Percentiles rank a stretch among this genome's conserved stretches.
Evolutionary conservation across 1,139 yeast genomes (phyloP).

Genomic region (Suhomyces bribrorum): DNA sequence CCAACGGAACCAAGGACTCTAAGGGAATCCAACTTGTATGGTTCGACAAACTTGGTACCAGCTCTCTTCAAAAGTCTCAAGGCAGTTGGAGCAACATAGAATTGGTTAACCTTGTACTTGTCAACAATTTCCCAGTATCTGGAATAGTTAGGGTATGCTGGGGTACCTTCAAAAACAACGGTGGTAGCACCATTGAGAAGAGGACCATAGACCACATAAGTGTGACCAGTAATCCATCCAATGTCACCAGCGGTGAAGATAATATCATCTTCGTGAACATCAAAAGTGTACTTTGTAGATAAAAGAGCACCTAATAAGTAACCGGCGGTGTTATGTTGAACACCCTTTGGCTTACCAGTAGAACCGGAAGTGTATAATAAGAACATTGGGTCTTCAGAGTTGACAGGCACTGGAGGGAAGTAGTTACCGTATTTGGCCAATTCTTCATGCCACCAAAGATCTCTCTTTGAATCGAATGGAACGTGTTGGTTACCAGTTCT

Average conservation of each 20-base stretch:
- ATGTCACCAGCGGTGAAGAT: slow-evolving; percentile 86
- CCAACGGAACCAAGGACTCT: slow-evolving; percentile 86
- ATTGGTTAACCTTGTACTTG: slow-evolving; percentile 73
- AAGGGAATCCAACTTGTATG: slow-evolving; percentile 62
- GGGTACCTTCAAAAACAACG: slow-evolving; percentile 84
- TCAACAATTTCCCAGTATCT: slow-evolving; percentile 87
- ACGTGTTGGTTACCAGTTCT: slow-evolving; percentile 71
- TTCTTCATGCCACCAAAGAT: slow-evolving; percentile 84
- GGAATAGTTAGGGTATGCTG: slow-evolving; percentile 77
- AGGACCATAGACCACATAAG: slow-evolving; percentile 83
- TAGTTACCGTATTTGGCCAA: slow-evolving; percentile 64
- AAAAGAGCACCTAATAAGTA: slow-evolving; percentile 69
- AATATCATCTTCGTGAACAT: slow-evolving; percentile 69
- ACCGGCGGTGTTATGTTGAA: slow-evolving; percentile 78
- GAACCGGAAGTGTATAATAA: slow-evolving; percentile 69
- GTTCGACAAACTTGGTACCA: slow-evolving; percentile 66
- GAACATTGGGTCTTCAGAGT: slow-evolving; percentile 63
- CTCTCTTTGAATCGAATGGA: slow-evolving; percentile 63
- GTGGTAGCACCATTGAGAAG: slow-evolving; percentile 77
- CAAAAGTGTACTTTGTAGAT: slow-evolving; percentile 75
- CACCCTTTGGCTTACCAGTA: slow-evolving; percentile 71
- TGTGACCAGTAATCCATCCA: slow-evolving; percentile 90
- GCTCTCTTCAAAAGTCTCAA: slow-evolving; percentile 80
- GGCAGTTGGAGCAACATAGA: slow-evolving; percentile 91
- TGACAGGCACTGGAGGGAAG: slow-evolving; percentile 60